Base-by-base conservation (phyloP, 345 rosid species). In the Cardamine chenopodiifolia region DNA sequence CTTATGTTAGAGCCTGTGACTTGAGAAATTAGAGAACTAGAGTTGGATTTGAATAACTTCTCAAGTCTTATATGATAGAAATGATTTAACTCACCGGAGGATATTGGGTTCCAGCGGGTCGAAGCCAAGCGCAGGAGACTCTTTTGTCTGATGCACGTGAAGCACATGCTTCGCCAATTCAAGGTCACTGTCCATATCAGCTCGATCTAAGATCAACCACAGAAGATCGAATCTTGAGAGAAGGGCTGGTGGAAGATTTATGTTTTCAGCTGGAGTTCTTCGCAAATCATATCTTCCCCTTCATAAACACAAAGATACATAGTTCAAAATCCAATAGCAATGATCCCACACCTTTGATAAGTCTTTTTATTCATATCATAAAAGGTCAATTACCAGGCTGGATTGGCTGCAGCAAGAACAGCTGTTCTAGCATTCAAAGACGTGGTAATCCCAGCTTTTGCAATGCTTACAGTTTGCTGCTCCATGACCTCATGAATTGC, bases 391-490 rank as follows among this genome's bases (percentile, higher is more conserved):
- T 90, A 94, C 98, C 98, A 95, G 70, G 99, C 99, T 60, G 98
- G 99, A 89, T 90, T 95, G 70, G 98, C 99, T 50, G 99, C 99
- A 56, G 99, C 94, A 81, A 95, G 91, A 83, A 95, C 86, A 56
- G 97, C 98, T 63, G 98, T 95, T 84, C 99, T 86, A 69, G 99
- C 99, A 63, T 95, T 95, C 75, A 95, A 75, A 20, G 99, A 92
- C 23, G 99, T 95, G 42, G 98, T 95, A 61, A 95, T 92, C 77
- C 99, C 99, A 73, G 99, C 99, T 84, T 95, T 95, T 4, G 99
- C 99, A 75, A 95, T 95, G 87, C 99, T 95, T 31, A 95, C 98
- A 66, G 99, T 95, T 84, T 95, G 99, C 85, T 92, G 99, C 83
- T 92, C 98, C 98, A 92, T 95, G 63, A 95, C 99, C 79, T 95